phyloP scores from a whole-genome alignment of 2,329 filamentous ascomycete genomes.

The Trichoderma citrinoviride region DNA sequence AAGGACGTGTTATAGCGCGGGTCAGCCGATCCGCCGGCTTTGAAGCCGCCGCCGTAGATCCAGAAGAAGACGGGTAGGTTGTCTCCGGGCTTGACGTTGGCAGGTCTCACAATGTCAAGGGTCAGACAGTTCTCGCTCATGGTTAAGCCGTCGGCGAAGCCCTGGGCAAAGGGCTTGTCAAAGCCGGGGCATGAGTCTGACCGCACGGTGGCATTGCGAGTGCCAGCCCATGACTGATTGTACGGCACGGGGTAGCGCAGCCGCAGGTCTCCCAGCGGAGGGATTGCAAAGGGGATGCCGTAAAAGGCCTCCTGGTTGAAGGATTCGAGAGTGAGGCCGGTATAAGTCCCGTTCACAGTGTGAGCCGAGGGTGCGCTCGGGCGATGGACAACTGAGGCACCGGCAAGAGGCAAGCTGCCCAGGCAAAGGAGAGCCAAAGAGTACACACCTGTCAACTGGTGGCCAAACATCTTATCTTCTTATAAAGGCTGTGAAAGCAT shows the following conservation, averaged over 20 bases:
- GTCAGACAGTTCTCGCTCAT: conserved; percentile 20
- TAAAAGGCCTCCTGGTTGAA: conserved; percentile 16
- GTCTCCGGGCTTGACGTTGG: background rate
- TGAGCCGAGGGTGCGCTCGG: conserved; percentile 1
- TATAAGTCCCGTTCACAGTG: conserved; percentile 14
- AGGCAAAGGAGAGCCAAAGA: background rate
- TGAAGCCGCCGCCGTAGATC: conserved; percentile 21
- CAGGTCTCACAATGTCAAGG: conserved; percentile 7
- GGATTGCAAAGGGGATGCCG: conserved; percentile 3
- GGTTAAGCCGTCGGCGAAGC: conserved; percentile 13
- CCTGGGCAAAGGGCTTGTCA: conserved; percentile 10
- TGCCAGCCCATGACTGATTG: conserved; percentile 11
- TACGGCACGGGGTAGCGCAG: background rate
- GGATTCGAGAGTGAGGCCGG: background rate
- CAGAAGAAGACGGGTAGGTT: conserved; percentile 18
- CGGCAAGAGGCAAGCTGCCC: background rate
- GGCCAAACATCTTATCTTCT: background rate
- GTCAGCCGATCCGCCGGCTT: conserved; percentile 6
- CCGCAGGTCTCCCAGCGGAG: conserved; percentile 3
- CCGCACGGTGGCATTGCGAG: conserved; percentile 8
- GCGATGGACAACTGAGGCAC: background rate
- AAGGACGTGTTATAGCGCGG: conserved; percentile 14
- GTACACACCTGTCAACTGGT: background rate
- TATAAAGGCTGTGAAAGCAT: background rate
- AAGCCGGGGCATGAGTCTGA: conserved; percentile 15